phyloP scores from a whole-genome alignment of 1,284 basidiomycete genomes.

The Xanthoconium separans region DNA sequence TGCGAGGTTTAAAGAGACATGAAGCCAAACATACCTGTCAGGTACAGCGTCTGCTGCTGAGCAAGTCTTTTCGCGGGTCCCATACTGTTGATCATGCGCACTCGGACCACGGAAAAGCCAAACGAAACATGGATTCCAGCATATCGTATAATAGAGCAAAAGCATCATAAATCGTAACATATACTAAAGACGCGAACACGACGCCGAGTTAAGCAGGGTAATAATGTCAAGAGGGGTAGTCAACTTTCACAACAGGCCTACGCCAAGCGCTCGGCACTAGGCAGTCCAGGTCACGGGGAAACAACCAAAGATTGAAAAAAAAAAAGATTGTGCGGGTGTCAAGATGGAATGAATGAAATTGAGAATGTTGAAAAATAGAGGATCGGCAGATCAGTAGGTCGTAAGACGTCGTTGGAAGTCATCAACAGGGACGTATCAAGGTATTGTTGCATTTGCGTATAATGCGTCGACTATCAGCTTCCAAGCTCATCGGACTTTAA shows the following conservation, averaged over 20 bases:
- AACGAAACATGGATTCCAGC: slow-evolving; percentile 22
- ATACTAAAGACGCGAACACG: neutral
- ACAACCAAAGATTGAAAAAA: neutral
- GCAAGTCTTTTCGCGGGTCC: too few species aligned
- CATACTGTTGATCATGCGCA: neutral
- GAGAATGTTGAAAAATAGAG: slow-evolving; percentile 20
- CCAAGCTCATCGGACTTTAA: too few species aligned
- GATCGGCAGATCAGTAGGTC: slow-evolving; percentile 2
- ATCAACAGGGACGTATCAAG: too few species aligned
- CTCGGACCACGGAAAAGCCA: neutral
- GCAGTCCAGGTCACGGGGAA: neutral
- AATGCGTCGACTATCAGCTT: too few species aligned
- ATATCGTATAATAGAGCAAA: slow-evolving; percentile 14
- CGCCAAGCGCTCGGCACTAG: neutral
- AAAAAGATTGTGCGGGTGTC: neutral
- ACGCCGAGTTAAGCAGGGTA: neutral
- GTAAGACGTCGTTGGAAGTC: too few species aligned
- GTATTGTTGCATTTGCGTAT: too few species aligned
- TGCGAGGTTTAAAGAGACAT: too few species aligned
- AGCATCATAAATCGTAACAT: neutral
- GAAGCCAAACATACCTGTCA: too few species aligned
- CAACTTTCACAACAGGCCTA: neutral
- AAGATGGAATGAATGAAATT: slow-evolving; percentile 1
- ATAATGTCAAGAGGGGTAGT: neutral
- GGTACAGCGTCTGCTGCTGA: too few species aligned